Conservation (phyloP, 2,329 filamentous ascomycete species). For the Claviceps sp. region DNA sequence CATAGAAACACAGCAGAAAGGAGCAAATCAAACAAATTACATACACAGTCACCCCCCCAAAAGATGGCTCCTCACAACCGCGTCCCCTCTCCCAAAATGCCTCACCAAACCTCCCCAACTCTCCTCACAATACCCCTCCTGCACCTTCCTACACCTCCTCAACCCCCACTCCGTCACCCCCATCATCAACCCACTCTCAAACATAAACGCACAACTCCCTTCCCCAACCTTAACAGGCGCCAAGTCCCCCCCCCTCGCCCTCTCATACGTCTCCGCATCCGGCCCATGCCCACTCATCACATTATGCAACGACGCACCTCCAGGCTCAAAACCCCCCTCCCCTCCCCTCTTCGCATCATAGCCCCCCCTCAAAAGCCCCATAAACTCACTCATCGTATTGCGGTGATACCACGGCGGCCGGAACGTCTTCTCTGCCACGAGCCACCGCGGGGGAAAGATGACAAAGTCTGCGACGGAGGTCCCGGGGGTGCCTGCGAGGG, state of each 20-base stretch:
- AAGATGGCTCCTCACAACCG: constrained; percentile 15
- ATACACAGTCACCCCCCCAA: background rate
- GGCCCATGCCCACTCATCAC: constrained; percentile 57
- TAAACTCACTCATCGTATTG: constrained; percentile 55
- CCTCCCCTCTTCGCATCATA: constrained; percentile 49
- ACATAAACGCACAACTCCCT: constrained; percentile 56
- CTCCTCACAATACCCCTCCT: constrained; percentile 43
- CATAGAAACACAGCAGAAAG: background rate
- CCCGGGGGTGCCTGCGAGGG: constrained; percentile 46
- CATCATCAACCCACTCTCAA: constrained; percentile 56
- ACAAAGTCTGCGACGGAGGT: constrained; percentile 60
- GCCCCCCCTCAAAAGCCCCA: constrained; percentile 43
- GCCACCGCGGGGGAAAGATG: constrained; percentile 60
- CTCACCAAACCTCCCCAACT: constrained; percentile 62
- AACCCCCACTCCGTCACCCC: constrained; percentile 61
- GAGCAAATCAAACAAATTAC: background rate
- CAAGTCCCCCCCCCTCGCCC: constrained; percentile 39
- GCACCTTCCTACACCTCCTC: constrained; percentile 42
- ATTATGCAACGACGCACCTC: constrained; percentile 51
- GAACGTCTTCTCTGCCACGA: constrained; percentile 58
- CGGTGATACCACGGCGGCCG: constrained; percentile 61
- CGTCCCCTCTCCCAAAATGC: constrained; percentile 38
- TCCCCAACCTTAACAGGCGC: constrained; percentile 44
- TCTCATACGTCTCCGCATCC: constrained; percentile 42
- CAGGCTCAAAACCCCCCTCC: constrained; percentile 40